Conservation (phyloP, 345 rosid species). For the Eucalyptus pauciflora region DNA sequence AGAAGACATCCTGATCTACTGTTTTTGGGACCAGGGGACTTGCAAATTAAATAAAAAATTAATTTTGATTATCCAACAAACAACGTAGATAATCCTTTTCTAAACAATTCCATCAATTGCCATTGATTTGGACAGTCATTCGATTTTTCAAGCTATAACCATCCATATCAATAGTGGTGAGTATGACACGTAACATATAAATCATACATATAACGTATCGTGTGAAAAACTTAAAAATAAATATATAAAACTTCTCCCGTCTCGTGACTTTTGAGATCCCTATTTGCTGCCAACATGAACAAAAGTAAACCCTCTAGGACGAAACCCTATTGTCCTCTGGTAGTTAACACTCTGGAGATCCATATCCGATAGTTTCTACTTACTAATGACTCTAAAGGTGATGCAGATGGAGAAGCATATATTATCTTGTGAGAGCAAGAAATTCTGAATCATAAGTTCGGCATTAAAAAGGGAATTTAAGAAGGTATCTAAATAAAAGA, state of each 20-base stretch:
- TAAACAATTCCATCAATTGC: not conserved
- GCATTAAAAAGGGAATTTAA: not conserved
- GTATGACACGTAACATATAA: too few species aligned
- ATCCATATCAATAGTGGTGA: not conserved
- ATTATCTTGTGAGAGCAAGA: not conserved
- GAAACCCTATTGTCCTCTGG: not conserved
- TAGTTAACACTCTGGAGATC: not conserved
- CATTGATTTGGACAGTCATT: not conserved
- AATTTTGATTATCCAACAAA: not conserved
- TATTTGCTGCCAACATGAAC: not conserved
- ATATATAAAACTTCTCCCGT: not conserved
- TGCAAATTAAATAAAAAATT: not conserved
- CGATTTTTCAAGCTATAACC: not conserved
- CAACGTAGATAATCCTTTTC: not conserved
- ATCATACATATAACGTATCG: accelerated
- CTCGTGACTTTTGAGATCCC: not conserved
- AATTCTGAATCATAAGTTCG: not conserved
- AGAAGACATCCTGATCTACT: not conserved
- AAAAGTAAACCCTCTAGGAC: not conserved
- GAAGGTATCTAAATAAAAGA: not conserved
- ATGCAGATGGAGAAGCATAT: not conserved
- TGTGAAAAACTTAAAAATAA: not conserved
- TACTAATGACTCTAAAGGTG: not conserved
- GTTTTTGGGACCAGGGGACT: not conserved
- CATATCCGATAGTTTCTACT: not conserved